phyloP scores from a whole-genome alignment of 495 filamentous ascomycete genomes.

The Tuber aestivum region DNA sequence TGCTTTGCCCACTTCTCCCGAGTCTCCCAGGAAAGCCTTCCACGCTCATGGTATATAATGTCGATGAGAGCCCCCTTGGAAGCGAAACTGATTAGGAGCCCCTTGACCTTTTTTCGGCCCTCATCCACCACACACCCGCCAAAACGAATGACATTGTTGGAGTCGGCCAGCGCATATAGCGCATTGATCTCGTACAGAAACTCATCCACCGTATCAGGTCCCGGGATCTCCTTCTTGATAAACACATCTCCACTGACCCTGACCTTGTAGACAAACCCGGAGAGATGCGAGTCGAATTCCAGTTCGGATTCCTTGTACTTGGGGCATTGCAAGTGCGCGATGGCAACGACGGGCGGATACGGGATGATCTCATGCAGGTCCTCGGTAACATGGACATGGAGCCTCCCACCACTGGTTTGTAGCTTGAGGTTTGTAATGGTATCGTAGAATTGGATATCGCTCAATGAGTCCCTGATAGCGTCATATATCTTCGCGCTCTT shows the following conservation, averaged over 20 bases:
- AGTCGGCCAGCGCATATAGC: constrained; percentile 66
- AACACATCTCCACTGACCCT: constrained; percentile 58
- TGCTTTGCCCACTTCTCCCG: constrained; percentile 90
- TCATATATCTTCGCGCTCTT: constrained; percentile 95
- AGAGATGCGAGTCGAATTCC: constrained; percentile 84
- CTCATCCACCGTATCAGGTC: constrained; percentile 91
- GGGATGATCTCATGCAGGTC: constrained; percentile 92
- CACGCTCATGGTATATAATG: constrained; percentile 64
- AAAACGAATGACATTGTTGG: constrained; percentile 76
- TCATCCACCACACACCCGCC: constrained; percentile 87
- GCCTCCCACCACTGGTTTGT: constrained; percentile 76
- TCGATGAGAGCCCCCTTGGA: constrained; percentile 86
- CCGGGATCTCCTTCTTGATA: constrained; percentile 98
- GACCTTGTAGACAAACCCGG: constrained; percentile 97
- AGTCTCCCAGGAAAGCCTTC: constrained; percentile 60
- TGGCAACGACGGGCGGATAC: constrained; percentile 68
- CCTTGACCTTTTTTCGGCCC: constrained; percentile 66
- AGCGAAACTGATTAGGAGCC: constrained; percentile 83
- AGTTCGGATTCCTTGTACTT: constrained; percentile 66
- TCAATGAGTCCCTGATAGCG: constrained; percentile 83
- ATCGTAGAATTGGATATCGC: constrained; percentile 88
- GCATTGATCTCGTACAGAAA: constrained; percentile 98
- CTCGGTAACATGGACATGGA: constrained; percentile 98
- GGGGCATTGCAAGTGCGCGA: constrained; percentile 67
- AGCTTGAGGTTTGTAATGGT: constrained; percentile 95